Base-by-base conservation (phyloP, 2,329 filamentous ascomycete genomes). In the Zasmidium cellare region DNA sequence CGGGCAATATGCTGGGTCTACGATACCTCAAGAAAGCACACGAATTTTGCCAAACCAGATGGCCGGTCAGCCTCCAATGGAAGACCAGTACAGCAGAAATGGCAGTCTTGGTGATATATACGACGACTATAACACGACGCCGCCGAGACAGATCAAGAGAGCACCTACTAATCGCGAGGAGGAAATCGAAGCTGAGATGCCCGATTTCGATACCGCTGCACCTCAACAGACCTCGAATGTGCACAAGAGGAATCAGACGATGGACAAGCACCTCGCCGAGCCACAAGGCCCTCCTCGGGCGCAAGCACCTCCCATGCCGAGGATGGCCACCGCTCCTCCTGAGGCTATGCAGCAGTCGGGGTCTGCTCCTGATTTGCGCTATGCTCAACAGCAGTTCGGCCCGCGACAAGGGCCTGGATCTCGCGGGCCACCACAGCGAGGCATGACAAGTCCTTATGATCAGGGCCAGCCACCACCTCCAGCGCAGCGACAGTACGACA, bases 121-220 rank as follows among this genome's bases (percentile, higher is more conserved):
- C 41, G 63, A 65, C 51, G 61, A 62, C 19, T 65, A 65, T 49
- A 56, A 52, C 19, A 46, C 57, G 1, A 51, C 49, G 9, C 44
- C 59, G 5, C 52, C 53, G 11, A 24, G 53, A 18, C 46, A 31
- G 56, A 56, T 60, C 6, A 55, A 61, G 23, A 55, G 53, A 35
- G 55, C 54, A 11, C 64, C 59, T 9, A 64, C 56, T 9, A 66
- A 69, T 23, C 70, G 74, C 46, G 77, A 76, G 38, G 73, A 75
- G 51, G 74, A 76, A 50, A 74, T 77, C 51, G 81, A 84, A 50
- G 77, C 79, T 18, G 84, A 86, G 49, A 86, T 87, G 83, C 85
- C 85, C 2, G 82, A 87, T 63, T 87, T 87, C 64, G 83, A 86
- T 67, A 81, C 80, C 50, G 68, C 69, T 20, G 68, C 70, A 14